Evolutionary conservation across 2,329 filamentous ascomycete genomes (phyloP).

Genomic region (Macrophomina pseudophaseolina): DNA sequence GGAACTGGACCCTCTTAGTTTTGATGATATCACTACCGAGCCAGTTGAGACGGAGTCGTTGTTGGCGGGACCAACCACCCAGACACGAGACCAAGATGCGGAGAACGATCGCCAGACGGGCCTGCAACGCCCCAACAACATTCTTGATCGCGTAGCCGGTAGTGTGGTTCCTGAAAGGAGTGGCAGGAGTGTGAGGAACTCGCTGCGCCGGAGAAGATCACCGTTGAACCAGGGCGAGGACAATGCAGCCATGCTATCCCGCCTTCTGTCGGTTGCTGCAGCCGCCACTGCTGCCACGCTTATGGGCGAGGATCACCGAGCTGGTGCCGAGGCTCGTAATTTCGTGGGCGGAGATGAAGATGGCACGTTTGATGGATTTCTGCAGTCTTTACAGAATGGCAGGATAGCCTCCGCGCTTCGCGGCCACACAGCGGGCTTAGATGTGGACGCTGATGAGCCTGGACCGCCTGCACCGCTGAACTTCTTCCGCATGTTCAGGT

Average conservation of each 20-base stretch:
- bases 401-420: constrained; percentile 62
- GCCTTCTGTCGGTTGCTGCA: constrained; percentile 66
- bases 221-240: constrained; percentile 62
- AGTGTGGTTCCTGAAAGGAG: constrained; percentile 34
- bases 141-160: constrained; percentile 26
- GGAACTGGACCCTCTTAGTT: constrained; percentile 43
- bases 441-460: constrained; percentile 43
- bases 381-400: constrained; percentile 66
- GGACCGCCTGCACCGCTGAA: constrained; percentile 63
- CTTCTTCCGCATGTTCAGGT: constrained; percentile 72
- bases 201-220: constrained; percentile 58
- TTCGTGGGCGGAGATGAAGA: constrained; percentile 62
- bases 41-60: neutral
- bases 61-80: neutral
- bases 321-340: constrained; percentile 60
- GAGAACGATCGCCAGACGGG: constrained; percentile 7
- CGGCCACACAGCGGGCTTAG: constrained; percentile 49
- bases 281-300: constrained; percentile 68
- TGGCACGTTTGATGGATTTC: constrained; percentile 67
- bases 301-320: constrained; percentile 63
- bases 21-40: constrained; percentile 40
- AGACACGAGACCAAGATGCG: constrained; percentile 7
- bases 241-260: constrained; percentile 65
- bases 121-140: constrained; percentile 17
- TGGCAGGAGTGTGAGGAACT: constrained; percentile 50